These are phyloP conservation scores for Inonotus hispidus DNA, from an alignment of 1,284 basidiomycete species.

Conservation along the genomic window DNA sequence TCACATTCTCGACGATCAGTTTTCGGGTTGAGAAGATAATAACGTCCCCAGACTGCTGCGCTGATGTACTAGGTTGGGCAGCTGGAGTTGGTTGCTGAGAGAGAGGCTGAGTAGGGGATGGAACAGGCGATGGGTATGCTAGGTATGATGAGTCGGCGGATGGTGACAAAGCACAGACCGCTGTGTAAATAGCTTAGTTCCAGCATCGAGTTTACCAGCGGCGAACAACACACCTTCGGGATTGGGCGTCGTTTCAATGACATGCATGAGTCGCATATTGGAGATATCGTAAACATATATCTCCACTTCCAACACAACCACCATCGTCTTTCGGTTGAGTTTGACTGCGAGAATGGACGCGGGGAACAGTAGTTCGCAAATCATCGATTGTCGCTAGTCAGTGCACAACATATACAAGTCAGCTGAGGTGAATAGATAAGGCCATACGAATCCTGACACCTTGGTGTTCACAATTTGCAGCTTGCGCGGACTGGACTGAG, in stretches of 20 bases:
- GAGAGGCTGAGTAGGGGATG: conserved; percentile 67
- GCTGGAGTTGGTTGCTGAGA: conserved; percentile 33
- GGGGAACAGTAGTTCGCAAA: conserved; percentile 97
- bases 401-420: background rate
- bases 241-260: conserved; percentile 95
- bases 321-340: conserved; percentile 92
- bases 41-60: conserved; percentile 75
- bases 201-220: background rate
- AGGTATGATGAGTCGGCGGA: conserved; percentile 95
- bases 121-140: conserved; percentile 92
- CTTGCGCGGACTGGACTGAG: conserved; percentile 83
- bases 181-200: conserved; percentile 36
- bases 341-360: conserved; percentile 95
- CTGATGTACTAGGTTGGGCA: conserved; percentile 33
- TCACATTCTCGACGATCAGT: conserved; percentile 89
- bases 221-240: conserved; percentile 68
- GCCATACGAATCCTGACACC: conserved; percentile 38
- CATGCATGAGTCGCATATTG: conserved; percentile 96
- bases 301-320: conserved; percentile 92
- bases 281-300: conserved; percentile 99
- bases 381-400: conserved; percentile 89
- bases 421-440: background rate
- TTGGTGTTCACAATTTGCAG: conserved; percentile 98
- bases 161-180: conserved; percentile 91
- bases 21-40: conserved; percentile 91